A percentile compares a stretch with the other conserved stretches of the same genome.
Conservation (phyloP, 805 yeast species). For the Ogataea polymorpha region DNA sequence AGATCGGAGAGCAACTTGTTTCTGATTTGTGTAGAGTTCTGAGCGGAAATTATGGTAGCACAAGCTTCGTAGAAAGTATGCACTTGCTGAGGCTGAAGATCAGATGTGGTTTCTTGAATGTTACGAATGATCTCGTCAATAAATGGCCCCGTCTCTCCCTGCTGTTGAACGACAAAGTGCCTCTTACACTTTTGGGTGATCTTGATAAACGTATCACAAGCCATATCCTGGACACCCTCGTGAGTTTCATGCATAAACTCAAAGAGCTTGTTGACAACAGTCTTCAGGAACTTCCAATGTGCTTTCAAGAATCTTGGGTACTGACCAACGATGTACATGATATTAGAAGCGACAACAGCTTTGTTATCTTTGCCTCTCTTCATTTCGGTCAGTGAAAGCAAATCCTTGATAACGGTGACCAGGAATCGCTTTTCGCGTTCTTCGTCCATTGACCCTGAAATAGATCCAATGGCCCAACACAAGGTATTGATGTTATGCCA, state of each 20-base stretch:
- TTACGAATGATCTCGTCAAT: slow-evolving; percentile 83
- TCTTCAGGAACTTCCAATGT: slow-evolving; percentile 95
- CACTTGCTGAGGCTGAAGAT: slow-evolving; percentile 94
- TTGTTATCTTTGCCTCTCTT: slow-evolving; percentile 97
- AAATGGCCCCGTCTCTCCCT: slow-evolving; percentile 84
- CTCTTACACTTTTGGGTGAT: slow-evolving; percentile 93
- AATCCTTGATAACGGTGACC: slow-evolving; percentile 89
- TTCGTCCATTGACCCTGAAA: slow-evolving; percentile 98
- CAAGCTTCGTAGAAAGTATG: slow-evolving; percentile 98
- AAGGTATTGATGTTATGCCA: slow-evolving; percentile 97
- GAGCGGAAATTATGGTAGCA: slow-evolving; percentile 89
- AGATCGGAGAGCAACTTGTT: slow-evolving; percentile 70
- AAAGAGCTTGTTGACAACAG: slow-evolving; percentile 91
- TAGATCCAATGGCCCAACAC: slow-evolving; percentile 99
- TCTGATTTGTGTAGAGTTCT: slow-evolving; percentile 63
- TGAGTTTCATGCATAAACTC: slow-evolving; percentile 99
- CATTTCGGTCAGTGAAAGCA: slow-evolving; percentile 88
- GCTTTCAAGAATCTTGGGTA: slow-evolving; percentile 96
- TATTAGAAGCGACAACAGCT: slow-evolving; percentile 99
- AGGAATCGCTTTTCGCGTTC: slow-evolving; percentile 94
- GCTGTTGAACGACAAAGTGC: slow-evolving; percentile 87
- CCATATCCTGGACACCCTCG: slow-evolving; percentile 99
- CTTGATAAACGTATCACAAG: slow-evolving; percentile 97
- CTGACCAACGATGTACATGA: slow-evolving; percentile 99
- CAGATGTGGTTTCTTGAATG: slow-evolving; percentile 83